These are phyloP conservation scores for Spergularia bocconei DNA, from an alignment of 148 eudicot genomes.

Conservation along the genomic window DNA sequence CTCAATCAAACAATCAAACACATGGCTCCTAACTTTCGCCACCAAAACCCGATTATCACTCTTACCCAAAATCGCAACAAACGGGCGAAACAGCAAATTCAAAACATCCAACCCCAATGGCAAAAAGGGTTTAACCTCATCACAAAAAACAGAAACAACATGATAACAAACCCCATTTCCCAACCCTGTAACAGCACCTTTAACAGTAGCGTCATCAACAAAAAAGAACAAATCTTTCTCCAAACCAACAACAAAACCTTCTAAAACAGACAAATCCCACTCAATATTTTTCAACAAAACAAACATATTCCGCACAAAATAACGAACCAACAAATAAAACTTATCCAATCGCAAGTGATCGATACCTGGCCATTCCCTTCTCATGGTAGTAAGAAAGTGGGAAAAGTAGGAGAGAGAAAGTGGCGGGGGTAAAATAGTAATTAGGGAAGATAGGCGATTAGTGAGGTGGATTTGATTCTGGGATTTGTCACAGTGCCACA, in stretches of 20 bases:
- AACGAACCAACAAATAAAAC: slow-evolving; percentile 69
- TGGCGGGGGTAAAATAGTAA: slow-evolving; percentile 34
- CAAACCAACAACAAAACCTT: slow-evolving; percentile 37
- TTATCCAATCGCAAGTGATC: slow-evolving; percentile 81
- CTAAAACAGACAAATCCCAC: slow-evolving; percentile 59
- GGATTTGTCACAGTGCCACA: slow-evolving; percentile 84
- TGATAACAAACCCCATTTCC: slow-evolving; percentile 86
- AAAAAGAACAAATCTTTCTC: slow-evolving; percentile 47
- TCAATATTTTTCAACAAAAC: slow-evolving; percentile 40
- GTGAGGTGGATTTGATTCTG: slow-evolving; percentile 55
- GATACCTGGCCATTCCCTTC: slow-evolving; percentile 89
- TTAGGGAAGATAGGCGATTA: slow-evolving; percentile 45
- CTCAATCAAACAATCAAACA: slow-evolving; percentile 59
- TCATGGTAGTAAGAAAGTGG: slow-evolving; percentile 51
- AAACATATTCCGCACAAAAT: slow-evolving; percentile 53
- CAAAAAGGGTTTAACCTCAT: slow-evolving; percentile 63
- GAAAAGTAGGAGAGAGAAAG: slow-evolving; percentile 55
- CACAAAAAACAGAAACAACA: slow-evolving; percentile 62
- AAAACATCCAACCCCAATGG: slow-evolving; percentile 54
- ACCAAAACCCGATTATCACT: slow-evolving; percentile 62
- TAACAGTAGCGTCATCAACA: slow-evolving; percentile 32
- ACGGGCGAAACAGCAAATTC: slow-evolving; percentile 51
- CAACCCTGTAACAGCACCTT: slow-evolving; percentile 28
- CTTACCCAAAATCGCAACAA: slow-evolving; percentile 44
- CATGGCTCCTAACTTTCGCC: slow-evolving; percentile 54